Evolutionary conservation across 2,329 filamentous ascomycete genomes (phyloP), one percentile per base, ranked within the genome.

Genomic region (Alternaria alternata): DNA sequence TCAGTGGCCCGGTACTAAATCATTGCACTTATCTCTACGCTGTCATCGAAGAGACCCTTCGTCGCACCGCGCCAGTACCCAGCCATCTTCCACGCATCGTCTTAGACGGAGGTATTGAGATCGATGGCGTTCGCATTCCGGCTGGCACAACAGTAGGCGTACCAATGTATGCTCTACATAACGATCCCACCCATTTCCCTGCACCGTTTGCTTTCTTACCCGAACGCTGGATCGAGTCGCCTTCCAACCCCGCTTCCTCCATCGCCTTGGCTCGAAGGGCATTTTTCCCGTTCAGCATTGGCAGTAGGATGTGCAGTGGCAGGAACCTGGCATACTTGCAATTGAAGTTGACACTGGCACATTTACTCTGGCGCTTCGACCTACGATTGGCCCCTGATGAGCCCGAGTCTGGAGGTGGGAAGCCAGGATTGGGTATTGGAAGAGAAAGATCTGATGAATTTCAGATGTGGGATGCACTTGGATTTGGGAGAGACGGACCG

Each of bases 261-360:
- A 60, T 60, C 41, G 44, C 53, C 28, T 14, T 58, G 28, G 54
- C 56, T 4, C 42, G 51, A 18, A 57, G 36, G 39, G 90, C 90
- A 0, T 94, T 91, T 76, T 91, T 87, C 62, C 89, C 91, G 1
- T 92, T 92, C 65, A 87, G 85, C 26, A 79, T 91, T 58, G 90
- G 90, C 0, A 62, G 56, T 0, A 59, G 0, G 84, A 88, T 2
- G 80, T 92, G 90, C 70, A 89, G 91, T 51, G 89, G 89, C 1
- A 91, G 90, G 81, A 83, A 83, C 1, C 76, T 90, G 44, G 88
- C 87, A 2, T 89, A 90, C 65, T 80, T 85, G 53, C 88, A 91
- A 80, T 86, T 90, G 84, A 85, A 81, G 63, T 84, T 85, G 7
- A 84, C 87, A 2, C 66, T 91, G 41, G 88, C 87, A 24, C 79